phyloP scores from a whole-genome alignment of 495 filamentous ascomycete species.

The Hypoxylon crocopeplum region DNA sequence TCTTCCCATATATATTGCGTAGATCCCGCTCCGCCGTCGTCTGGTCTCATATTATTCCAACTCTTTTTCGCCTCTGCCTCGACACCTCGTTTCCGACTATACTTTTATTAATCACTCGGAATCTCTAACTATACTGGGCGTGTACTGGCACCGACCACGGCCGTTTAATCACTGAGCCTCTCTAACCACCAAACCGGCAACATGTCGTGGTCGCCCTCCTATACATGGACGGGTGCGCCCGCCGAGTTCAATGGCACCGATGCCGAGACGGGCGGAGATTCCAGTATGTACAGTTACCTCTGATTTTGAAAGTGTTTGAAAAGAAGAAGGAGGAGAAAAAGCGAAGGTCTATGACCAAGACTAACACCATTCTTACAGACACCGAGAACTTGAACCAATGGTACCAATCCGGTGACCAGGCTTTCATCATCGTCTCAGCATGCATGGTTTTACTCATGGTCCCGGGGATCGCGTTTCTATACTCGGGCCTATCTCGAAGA shows the following conservation, averaged over 20 bases:
- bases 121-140: too few species aligned
- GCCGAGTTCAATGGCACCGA: slow-evolving; percentile 78
- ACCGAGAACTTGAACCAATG: slow-evolving; percentile 88
- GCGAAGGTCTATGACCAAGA: slow-evolving; percentile 2
- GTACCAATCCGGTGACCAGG: slow-evolving; percentile 66
- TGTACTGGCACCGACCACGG: not conserved
- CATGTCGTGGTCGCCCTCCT: slow-evolving; percentile 65
- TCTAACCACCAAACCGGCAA: slow-evolving; percentile 16
- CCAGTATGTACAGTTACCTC: slow-evolving; percentile 64
- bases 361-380: slow-evolving; percentile 50
- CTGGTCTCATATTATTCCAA: slow-evolving; percentile 1
- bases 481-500: slow-evolving; percentile 92
- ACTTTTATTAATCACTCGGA: too few species aligned
- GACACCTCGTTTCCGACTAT: not conserved
- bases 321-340: not conserved
- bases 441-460: slow-evolving; percentile 98
- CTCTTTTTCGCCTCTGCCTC: slow-evolving; percentile 1
- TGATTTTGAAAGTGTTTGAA: not conserved
- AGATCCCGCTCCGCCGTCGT: slow-evolving; percentile 1
- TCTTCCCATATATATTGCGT: slow-evolving; percentile 25
- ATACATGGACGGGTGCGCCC: slow-evolving; percentile 83
- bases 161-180: not conserved
- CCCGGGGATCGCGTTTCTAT: slow-evolving; percentile 95
- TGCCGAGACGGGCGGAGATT: slow-evolving; percentile 74
- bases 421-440: slow-evolving; percentile 89